Base-by-base conservation (phyloP, 345 rosid species). In the Zanthoxylum bungeanum region DNA sequence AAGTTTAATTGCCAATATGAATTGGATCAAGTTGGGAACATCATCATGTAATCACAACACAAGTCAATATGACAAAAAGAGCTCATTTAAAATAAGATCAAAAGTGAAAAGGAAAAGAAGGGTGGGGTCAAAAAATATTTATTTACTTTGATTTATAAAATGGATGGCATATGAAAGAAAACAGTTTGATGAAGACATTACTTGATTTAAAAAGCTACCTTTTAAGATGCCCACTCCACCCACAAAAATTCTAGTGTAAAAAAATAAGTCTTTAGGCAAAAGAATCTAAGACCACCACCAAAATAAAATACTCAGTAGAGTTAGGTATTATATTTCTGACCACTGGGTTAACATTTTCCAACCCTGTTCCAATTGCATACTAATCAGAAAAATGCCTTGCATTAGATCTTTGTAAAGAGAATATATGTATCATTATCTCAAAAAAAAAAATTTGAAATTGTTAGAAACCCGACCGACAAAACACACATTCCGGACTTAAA, bases 1-100 rank as follows among this genome's bases (percentile, higher is more conserved):
- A 62, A 25, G 71, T 22, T 44, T 71, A n/a, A 49, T 61, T 40
- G 70, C 64, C 42, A 39, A 64, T 39, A n/a, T n/a, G n/a, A n/a
- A n/a, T 1, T 2, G 11, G 1, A 17, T 16, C n/a, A 4, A 3
- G 50, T 64, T 21, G 60, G 57, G 37, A 79, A 69, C 69, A 55
- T 44, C 77, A 80, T 68, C 66, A 76, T 76, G 69, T 70, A 63
- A 21, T 37, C 16, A 30, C 49, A 64, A 21, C 8, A 34, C 0
- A 16, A 62, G 46, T 19, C 74, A 66, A 34, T 19, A 61, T 55
- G 63, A 75, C 70, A 69, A 49, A 73, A 73, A 64, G 63, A 42
- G 66, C 19, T 40, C 31, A 28, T 46, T 17, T 57, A 36, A 51
- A 63, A 60, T 42, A 25, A 50, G 66, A 40, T n/a, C 47, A 34